Evolutionary conservation across 257 asterid genomes (phyloP), one percentile per base, ranked within the genome.

Genomic region (Salvia miltiorrhiza): DNA sequence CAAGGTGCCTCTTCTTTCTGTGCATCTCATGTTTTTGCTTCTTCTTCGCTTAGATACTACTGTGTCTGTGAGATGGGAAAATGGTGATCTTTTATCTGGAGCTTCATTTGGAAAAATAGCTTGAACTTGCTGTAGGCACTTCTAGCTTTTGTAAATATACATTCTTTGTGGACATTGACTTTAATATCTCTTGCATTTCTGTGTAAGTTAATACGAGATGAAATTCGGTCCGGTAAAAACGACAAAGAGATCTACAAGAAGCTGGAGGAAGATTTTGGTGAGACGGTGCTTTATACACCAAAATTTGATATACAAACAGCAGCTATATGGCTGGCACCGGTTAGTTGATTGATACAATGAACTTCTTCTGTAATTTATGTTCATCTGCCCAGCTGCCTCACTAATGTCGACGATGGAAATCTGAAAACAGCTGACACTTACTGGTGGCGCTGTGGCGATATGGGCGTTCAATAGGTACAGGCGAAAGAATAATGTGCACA

Each of bases 271-370:
- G 95, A 93, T 63, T 93, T 78, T 75, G 98, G 98, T 8, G 97
- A 93, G 84, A 84, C 97, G 0, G 96, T 93, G 67, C 96, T 88
- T 70, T 90, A 93, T 65, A 74, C 86, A 60, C 99, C 99, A 37
- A 93, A 90, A 61, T 93, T 93, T 44, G 97, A 90, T 72, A 41
- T 86, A 86, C 98, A 93, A 81, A 93, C 97, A 60, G 97, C 97
- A 59, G 97, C 92, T 33, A 72, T 93, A 63, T 93, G 97, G 98
- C 83, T 90, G 50, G 76, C 95, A 39, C 98, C 98, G 76, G 98
- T 93, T 53, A 76, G 95, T 83, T 30, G 30, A 62, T 24, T 26
- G 4, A n/a, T 43, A 23, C 30, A 1, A 33, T 41, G 30, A 45
- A 19, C 37, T 55, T 66, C n/a, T 35, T 64, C 44, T 40, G 11